Conservation (phyloP, 306 rosid species). For the Quercus berberidifolia region DNA sequence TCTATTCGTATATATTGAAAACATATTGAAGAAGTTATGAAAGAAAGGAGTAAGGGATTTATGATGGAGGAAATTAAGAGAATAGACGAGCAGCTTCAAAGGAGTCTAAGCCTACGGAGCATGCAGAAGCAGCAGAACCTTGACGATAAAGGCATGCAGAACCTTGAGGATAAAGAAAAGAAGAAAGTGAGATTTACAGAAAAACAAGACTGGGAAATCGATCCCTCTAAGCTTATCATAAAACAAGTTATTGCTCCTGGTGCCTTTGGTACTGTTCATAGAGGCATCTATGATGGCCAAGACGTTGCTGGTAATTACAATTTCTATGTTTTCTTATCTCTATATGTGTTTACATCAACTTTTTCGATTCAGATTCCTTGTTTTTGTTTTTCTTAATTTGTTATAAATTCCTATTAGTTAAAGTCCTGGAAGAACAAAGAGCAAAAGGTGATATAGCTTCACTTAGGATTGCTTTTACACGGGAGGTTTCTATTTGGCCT, state of each 20-base stretch:
- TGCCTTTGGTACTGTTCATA: background rate
- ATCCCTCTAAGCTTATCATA: background rate
- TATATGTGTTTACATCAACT: background rate
- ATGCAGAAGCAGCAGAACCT: background rate
- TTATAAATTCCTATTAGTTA: background rate
- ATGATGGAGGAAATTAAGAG: too few relatives aligned
- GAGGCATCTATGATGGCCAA: background rate
- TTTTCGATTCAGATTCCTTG: background rate
- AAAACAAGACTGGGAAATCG: constrained; percentile 2
- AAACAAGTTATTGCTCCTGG: background rate
- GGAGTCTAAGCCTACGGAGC: too few relatives aligned
- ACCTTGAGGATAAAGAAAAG: background rate
- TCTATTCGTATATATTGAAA: too few relatives aligned
- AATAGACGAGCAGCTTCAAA: too few relatives aligned
- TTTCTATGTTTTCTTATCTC: background rate
- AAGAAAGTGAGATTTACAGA: background rate
- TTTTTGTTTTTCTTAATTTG: background rate
- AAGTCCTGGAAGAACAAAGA: background rate
- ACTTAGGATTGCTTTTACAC: background rate
- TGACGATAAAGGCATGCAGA: background rate
- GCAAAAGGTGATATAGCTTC: background rate
- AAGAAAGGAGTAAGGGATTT: too few relatives aligned
- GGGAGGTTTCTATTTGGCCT: constrained; percentile 12
- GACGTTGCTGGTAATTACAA: background rate
- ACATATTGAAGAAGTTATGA: too few relatives aligned